Evolutionary conservation across 805 yeast genomes (phyloP), one percentile per base, ranked within the genome.

Genomic region (Suhomyces sp.): DNA sequence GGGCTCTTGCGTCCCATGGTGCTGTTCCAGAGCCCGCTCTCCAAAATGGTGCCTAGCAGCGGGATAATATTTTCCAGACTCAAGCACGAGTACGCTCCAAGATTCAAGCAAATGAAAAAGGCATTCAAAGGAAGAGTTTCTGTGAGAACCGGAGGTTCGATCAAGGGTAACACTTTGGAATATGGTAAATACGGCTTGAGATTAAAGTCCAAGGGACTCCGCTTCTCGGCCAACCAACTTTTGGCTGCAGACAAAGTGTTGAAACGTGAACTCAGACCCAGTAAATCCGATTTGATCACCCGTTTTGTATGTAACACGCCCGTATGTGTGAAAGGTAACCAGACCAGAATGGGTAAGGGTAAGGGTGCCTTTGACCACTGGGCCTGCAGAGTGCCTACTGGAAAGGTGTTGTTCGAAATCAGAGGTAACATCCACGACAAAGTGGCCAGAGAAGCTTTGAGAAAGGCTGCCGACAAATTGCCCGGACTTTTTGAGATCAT

Each of bases 271-370:
- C 85, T 91, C 64, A 84, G 97, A 70, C 90, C 92, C 15, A 74
- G 85, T 44, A 83, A 84, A 17, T 96, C 96, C 41, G 74, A 81
- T 60, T 76, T 91, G 50, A 85, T 87, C 80, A 86, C 93, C 61
- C 83, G 98, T 66, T 77, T 92, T 52, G 83, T 85, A 48, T 87
- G 97, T 22, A 87, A 88, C 67, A 81, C 90, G 50, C 94, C 98
- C 0, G 96, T 94, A 10, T 91, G 97, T 72, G 84, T 89, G 56
- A 94, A 94, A 76, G 99, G 99, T 76, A 94, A 94, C 70, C 97
- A 94, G 70, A 90, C 97, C 9, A 94, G 99, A 86, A 94, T 94
- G 99, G 99, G 99, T 78, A 94, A 94, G 72, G 99, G 99, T 77
- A 94, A 94, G 73, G 99, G 99, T 73, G 87, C 92, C 0, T 93